A percentile compares a stretch with the other conserved stretches of the same genome.
Conservation (phyloP, 345 rosid genomes). For the Abelmoschus esculentus region DNA sequence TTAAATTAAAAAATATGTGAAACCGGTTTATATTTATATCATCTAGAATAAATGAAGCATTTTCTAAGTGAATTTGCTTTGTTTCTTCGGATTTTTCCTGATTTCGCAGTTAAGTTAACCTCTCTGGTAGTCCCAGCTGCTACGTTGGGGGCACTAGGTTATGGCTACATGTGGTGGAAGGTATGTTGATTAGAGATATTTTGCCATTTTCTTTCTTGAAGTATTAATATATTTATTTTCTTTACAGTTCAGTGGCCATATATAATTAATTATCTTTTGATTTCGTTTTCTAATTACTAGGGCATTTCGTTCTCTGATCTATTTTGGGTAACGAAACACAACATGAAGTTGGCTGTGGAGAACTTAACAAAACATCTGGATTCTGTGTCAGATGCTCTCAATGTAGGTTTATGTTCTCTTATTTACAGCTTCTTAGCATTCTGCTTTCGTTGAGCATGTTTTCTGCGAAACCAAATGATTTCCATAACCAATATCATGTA, state of each 20-base stretch:
- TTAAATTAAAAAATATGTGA: not conserved
- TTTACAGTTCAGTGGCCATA: not conserved
- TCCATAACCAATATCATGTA: not conserved
- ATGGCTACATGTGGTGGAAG: conserved; percentile 99
- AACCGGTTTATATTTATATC: not conserved
- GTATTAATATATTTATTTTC: not conserved
- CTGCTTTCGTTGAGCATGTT: not conserved
- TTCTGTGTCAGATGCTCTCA: conserved; percentile 63
- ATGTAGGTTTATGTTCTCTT: conserved; percentile 37
- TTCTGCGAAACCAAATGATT: not conserved
- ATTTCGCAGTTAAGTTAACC: conserved; percentile 44
- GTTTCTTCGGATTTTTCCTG: not conserved
- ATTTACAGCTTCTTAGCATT: conserved; percentile 11
- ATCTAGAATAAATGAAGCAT: not conserved
- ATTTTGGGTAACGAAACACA: conserved; percentile 77
- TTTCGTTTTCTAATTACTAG: conserved; percentile 23
- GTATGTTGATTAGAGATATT: conserved; percentile 20
- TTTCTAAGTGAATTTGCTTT: not conserved
- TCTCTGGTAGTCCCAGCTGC: conserved; percentile 68
- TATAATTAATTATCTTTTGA: not conserved
- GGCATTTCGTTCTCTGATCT: conserved; percentile 82
- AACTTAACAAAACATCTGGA: conserved; percentile 82
- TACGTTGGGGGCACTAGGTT: conserved; percentile 78
- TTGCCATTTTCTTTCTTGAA: not conserved
- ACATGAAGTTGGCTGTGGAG: conserved; percentile 68